A percentile compares a stretch with the other conserved stretches of the same genome.
phyloP scores from a whole-genome alignment of 495 filamentous ascomycete species.

The Aspergillus steynii region DNA sequence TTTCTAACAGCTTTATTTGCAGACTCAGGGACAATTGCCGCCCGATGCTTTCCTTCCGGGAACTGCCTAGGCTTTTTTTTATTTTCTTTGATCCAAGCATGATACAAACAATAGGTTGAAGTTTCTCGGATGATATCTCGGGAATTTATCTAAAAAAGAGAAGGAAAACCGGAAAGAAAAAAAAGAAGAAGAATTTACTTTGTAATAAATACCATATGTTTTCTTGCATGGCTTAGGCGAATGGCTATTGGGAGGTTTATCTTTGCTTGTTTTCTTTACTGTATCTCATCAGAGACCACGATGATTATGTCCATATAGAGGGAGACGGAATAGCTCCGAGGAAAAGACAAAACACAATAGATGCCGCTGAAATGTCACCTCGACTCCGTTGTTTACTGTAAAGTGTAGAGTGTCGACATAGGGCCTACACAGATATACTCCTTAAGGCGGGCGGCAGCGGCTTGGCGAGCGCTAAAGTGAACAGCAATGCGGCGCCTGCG shows the following conservation, averaged over 20 bases:
- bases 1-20: constrained; percentile 17
- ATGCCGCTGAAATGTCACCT: background rate
- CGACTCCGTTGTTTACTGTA: no score
- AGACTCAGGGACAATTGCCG: constrained; percentile 44
- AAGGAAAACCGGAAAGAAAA: background rate
- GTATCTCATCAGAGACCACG: constrained; percentile 24
- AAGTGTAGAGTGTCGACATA: background rate
- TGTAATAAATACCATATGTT: constrained; percentile 11
- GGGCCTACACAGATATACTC: background rate
- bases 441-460: background rate
- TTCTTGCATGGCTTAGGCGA: constrained; percentile 46
- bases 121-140: constrained; percentile 6
- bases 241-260: constrained; percentile 23
- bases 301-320: constrained; percentile 30
- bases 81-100: background rate
- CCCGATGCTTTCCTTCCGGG: constrained; percentile 39
- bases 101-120: background rate
- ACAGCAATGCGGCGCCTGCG: background rate
- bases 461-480: constrained; percentile 2
- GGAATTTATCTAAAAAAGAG: background rate
- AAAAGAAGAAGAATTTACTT: background rate
- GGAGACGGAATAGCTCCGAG: background rate
- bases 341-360: background rate
- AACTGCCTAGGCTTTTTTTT: constrained; percentile 13
- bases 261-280: constrained; percentile 24